Conservation (phyloP, 768 basidiomycete genomes). For the Russula virescens region DNA sequence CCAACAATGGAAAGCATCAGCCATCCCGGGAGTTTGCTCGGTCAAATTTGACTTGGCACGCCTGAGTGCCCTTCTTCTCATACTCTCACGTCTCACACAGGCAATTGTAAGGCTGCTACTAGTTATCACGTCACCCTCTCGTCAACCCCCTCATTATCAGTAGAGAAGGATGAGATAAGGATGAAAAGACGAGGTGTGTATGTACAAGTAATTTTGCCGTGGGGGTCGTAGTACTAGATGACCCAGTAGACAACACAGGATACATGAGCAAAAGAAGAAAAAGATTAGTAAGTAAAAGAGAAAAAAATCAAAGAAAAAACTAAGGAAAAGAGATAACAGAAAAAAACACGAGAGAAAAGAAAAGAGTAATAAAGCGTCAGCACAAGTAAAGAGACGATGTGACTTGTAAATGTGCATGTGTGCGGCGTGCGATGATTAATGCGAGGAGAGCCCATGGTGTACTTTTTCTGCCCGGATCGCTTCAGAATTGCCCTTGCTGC, state of each 20-base stretch:
- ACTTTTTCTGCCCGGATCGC: conserved; percentile 11
- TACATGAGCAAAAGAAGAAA: conserved; percentile 3
- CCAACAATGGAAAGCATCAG: not conserved
- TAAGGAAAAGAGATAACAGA: too few relatives aligned
- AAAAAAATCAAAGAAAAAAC: not conserved
- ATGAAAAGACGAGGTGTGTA: not conserved
- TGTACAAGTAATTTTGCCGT: conserved; percentile 22
- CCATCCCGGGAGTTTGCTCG: not conserved
- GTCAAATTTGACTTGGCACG: not conserved
- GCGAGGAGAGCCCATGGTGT: not conserved
- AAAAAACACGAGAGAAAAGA: not conserved
- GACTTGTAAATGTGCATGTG: not conserved
- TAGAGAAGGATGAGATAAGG: not conserved
- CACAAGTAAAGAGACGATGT: not conserved
- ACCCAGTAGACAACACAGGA: not conserved
- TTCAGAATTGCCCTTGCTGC: conserved; percentile 17
- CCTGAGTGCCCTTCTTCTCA: too few relatives aligned
- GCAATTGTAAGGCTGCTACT: conserved; percentile 1
- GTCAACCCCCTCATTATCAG: not conserved
- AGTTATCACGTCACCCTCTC: conserved; percentile 10
- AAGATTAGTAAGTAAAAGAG: not conserved
- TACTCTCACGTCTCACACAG: too few relatives aligned
- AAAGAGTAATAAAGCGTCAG: not conserved
- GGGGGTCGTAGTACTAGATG: not conserved
- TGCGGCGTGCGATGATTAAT: not conserved